phyloP scores from a whole-genome alignment of 2,329 filamentous ascomycete species.

The Aquanectria penicillioides region DNA sequence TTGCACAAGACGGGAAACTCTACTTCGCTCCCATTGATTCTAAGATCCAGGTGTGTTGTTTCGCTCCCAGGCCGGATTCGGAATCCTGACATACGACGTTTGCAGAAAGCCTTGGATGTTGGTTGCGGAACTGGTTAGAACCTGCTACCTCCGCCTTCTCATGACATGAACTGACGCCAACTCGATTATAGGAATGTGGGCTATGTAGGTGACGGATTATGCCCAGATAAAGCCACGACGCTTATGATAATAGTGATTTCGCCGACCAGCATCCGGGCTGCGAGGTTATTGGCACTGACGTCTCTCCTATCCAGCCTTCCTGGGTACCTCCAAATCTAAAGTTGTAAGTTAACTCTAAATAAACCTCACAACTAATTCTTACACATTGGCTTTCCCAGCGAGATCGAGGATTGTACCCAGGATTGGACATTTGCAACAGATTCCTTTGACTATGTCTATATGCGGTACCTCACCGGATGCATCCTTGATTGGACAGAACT shows the following conservation, averaged over 20 bases:
- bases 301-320: conserved; percentile 7
- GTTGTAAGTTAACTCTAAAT: conserved; percentile 1
- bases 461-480: conserved; percentile 13
- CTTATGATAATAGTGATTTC: conserved; percentile 1
- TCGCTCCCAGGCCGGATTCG: neutral
- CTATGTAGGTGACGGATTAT: neutral
- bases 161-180: neutral
- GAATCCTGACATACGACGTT: rapidly evolving
- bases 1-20: conserved; percentile 19
- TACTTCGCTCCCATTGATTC: conserved; percentile 20
- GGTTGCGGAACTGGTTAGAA: conserved; percentile 30
- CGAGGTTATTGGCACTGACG: conserved; percentile 9
- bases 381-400: neutral
- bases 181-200: neutral
- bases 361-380: neutral
- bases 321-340: conserved; percentile 10
- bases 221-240: too few relatives aligned
- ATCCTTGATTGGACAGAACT: conserved; percentile 12
- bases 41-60: conserved; percentile 14
- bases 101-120: conserved; percentile 25
- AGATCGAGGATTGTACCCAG: conserved; percentile 15
- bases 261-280: conserved; percentile 6
- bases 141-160: neutral
- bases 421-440: conserved; percentile 12
- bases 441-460: conserved; percentile 15